phyloP scores from a whole-genome alignment of 2,329 filamentous ascomycete genomes.

The Amphichorda felina region DNA sequence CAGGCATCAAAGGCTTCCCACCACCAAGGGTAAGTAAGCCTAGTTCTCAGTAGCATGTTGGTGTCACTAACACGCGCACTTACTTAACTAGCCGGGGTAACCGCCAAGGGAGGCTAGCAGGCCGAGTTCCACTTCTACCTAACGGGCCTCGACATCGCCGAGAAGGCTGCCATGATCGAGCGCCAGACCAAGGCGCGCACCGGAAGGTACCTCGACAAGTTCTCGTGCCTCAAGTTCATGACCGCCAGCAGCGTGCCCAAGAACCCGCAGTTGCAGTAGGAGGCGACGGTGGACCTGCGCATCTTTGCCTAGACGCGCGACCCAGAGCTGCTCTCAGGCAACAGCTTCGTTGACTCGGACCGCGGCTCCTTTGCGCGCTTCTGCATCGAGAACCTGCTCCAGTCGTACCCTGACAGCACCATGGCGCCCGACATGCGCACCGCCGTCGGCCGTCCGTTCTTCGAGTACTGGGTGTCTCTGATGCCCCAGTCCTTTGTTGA shows the following conservation, averaged over 20 bases:
- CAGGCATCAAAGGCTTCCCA: conserved; percentile 12
- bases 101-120: conserved; percentile 29
- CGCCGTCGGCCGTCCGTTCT: conserved; percentile 16
- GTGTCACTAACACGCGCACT: too few species aligned
- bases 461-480: conserved; percentile 12
- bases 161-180: conserved; percentile 26
- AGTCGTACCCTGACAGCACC: conserved; percentile 28
- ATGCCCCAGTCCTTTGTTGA: conserved; percentile 11
- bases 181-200: conserved; percentile 16
- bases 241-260: conserved; percentile 21
- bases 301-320: conserved; percentile 30
- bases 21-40: conserved; percentile 10
- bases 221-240: conserved; percentile 18
- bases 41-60: too few species aligned
- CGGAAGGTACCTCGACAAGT: conserved; percentile 15
- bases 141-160: conserved; percentile 27
- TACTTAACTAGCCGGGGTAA: conserved; percentile 24
- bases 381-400: conserved; percentile 15
- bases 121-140: conserved; percentile 31
- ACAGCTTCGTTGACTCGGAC: conserved; percentile 24
- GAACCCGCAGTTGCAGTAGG: conserved; percentile 27
- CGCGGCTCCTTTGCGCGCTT: conserved; percentile 10
- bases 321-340: conserved; percentile 25
- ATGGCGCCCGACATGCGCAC: conserved; percentile 23
- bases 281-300: conserved; percentile 34